Base-by-base conservation (phyloP, 225 moss, liverwort and hornwort species). In the Lunularia cruciata region DNA sequence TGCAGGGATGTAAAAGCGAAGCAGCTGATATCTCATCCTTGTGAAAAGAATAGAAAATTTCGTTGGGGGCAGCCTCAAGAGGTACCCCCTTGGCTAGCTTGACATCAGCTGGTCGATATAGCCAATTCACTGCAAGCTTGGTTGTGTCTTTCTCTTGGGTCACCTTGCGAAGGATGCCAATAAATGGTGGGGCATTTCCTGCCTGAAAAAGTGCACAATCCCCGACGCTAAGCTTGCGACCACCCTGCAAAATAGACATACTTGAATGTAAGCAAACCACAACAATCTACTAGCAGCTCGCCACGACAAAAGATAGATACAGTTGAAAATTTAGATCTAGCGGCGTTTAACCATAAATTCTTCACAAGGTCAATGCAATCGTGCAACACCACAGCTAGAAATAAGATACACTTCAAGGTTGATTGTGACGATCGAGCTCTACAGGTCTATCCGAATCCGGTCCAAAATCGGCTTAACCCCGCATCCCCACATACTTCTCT, bases 21-120 rank as follows among this genome's bases (percentile, higher is more conserved):
- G 90, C 90, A 72, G 89, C 90, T 62, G 92, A 89, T 77, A 86
- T 89, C 73, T 91, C 90, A 98, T 93, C 93, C 87, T 90, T 93
- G 62, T 98, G 92, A 54, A 98, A 98, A 60, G 92, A 93, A 59
- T 98, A 98, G 68, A 98, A 98, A 56, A 98, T 91, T 71, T 98
- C 92, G 86, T 92, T 98, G 70, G 90, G 90, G 55, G 89, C 90
- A 40, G 92, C 90, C 83, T 98, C 92, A 55, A 74, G 84, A 78
- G 83, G 79, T 63, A 82, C 78, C 73, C 90, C 96, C 81, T 89
- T 91, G n/a, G 77, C 77, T 85, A 98, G 72, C 75, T 91, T 73
- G 69, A 98, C 65, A 74, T 98, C 90, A 65, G 79, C 43, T 36
- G 76, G 89, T 76, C 92, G 87, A 67, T 93, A 98, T 18, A 98